Conservation (phyloP, 495 filamentous ascomycete genomes). For the Cryomyces antarcticus region DNA sequence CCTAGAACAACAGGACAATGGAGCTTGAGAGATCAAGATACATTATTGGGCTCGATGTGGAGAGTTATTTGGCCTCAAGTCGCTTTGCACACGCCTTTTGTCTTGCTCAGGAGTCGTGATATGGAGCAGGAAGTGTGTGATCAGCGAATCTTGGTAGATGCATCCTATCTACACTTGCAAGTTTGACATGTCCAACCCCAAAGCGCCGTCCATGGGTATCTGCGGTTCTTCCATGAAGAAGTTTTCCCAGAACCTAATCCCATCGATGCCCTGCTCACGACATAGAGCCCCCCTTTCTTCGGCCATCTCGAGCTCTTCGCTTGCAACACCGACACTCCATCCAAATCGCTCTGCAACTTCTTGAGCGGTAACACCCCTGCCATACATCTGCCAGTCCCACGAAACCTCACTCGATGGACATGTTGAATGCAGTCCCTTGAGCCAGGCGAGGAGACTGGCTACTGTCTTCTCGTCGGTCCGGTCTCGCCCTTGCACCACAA, state of each 20-base stretch:
- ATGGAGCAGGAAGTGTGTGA: no score
- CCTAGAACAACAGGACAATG: no score
- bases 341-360: conserved; percentile 81
- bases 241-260: conserved; percentile 24
- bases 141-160: no score
- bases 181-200: no score
- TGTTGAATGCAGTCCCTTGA: conserved; percentile 28
- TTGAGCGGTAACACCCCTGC: conserved; percentile 70
- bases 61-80: no score
- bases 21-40: no score
- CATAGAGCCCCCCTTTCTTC: conserved; percentile 21
- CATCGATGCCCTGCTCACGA: conserved; percentile 21
- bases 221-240: conserved; percentile 6
- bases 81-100: no score
- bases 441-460: conserved; percentile 51
- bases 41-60: no score
- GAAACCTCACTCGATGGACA: conserved; percentile 35
- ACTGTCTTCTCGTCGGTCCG: conserved; percentile 85
- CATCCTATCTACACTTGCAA: no score
- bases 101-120: no score
- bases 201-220: no score
- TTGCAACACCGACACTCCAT: conserved; percentile 96
- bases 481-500: conserved; percentile 77
- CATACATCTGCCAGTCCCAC: conserved; percentile 62
- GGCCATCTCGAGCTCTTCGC: conserved; percentile 88